A percentile compares a stretch with the other conserved stretches of the same genome.
Conservation (phyloP, 306 rosid genomes). For the Fragaria ananassa region DNA sequence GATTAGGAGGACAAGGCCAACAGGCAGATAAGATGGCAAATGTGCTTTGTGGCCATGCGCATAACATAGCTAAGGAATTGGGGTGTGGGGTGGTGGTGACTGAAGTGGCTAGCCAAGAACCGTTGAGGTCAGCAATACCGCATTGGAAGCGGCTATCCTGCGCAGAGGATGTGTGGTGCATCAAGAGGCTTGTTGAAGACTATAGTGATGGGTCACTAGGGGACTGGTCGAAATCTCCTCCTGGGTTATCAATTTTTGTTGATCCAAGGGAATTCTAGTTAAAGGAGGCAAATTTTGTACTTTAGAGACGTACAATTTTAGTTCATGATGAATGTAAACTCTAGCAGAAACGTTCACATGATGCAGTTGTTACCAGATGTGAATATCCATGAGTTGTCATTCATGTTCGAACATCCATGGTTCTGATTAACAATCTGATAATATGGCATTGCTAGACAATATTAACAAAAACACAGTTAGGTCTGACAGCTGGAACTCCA, state of each 20-base stretch:
- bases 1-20: conserved; percentile 66
- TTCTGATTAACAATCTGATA: background rate
- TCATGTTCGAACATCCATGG: background rate
- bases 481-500: background rate
- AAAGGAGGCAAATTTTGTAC: background rate
- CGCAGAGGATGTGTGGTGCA: conserved; percentile 70
- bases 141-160: conserved; percentile 73
- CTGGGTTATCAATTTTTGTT: conserved; percentile 67
- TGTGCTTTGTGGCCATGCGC: conserved; percentile 54
- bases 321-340: background rate
- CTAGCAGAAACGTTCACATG: background rate
- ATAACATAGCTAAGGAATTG: conserved; percentile 52
- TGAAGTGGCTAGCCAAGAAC: conserved; percentile 59
- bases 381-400: background rate
- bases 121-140: conserved; percentile 52
- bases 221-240: conserved; percentile 69
- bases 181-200: conserved; percentile 57
- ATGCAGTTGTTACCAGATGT: background rate
- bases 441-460: background rate
- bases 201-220: conserved; percentile 68
- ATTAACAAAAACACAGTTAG: background rate
- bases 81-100: conserved; percentile 68
- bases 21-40: conserved; percentile 36
- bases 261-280: conserved; percentile 69
- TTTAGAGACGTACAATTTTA: no score